Evolutionary conservation across 495 filamentous ascomycete species (phyloP).

Genomic region (Chaetomium cochliodes): DNA sequence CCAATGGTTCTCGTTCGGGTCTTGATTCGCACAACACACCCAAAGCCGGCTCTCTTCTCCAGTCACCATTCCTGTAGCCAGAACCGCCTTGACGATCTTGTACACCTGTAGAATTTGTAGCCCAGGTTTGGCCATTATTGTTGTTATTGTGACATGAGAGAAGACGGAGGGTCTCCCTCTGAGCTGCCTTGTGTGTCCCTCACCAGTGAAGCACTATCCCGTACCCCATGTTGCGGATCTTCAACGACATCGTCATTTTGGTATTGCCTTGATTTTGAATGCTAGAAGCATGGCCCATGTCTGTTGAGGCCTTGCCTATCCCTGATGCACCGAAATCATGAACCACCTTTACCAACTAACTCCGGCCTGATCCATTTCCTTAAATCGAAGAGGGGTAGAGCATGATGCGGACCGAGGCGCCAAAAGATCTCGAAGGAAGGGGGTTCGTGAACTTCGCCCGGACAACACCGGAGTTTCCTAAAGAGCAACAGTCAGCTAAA

Average conservation of each 20-base stretch:
- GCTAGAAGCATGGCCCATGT: slow-evolving; percentile 46
- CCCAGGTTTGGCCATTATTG: slow-evolving; percentile 31
- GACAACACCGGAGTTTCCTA: slow-evolving; percentile 94
- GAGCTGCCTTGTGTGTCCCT: slow-evolving; percentile 26
- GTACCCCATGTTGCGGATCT: slow-evolving; percentile 35
- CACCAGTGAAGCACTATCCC: slow-evolving; percentile 27
- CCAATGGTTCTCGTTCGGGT: background rate
- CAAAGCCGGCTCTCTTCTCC: background rate
- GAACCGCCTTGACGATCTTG: slow-evolving; percentile 1
- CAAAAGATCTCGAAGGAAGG: slow-evolving; percentile 92
- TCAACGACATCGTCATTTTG: slow-evolving; percentile 42
- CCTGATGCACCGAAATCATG: slow-evolving; percentile 55
- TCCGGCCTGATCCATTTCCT: slow-evolving; percentile 46
- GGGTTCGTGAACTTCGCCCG: slow-evolving; percentile 93
- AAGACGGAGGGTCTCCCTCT: slow-evolving; percentile 19
- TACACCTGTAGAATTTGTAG: slow-evolving; percentile 26
- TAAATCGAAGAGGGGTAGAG: slow-evolving; percentile 87
- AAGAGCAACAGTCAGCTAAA: slow-evolving; percentile 16
- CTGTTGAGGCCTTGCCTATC: slow-evolving; percentile 51
- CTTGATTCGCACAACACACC: background rate
- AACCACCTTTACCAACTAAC: slow-evolving; percentile 56
- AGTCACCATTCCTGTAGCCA: slow-evolving; percentile 9
- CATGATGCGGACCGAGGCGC: slow-evolving; percentile 96
- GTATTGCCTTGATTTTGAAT: slow-evolving; percentile 46
- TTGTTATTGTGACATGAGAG: slow-evolving; percentile 28